Percentiles rank a stretch among this genome's conserved stretches.
Evolutionary conservation across 345 rosid genomes (phyloP).

Genomic region (Populus tremula): DNA sequence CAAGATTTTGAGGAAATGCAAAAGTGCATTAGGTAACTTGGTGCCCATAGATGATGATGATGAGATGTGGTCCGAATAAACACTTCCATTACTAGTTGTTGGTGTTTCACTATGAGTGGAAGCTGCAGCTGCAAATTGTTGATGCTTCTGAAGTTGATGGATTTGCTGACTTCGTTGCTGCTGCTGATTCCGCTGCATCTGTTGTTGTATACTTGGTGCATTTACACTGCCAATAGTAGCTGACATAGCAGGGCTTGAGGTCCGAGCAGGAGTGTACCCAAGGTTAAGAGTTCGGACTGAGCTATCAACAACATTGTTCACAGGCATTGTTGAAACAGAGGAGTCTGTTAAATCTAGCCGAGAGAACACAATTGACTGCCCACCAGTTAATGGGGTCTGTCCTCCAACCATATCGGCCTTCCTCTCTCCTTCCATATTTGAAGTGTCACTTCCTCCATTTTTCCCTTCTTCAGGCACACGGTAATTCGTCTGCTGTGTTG

Average conservation of each 20-base stretch:
- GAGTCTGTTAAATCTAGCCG: constrained; percentile 57
- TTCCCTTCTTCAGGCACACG: constrained; percentile 66
- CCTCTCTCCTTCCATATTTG: constrained; percentile 62
- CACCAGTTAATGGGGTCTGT: constrained; percentile 39
- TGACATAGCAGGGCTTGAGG: constrained; percentile 45
- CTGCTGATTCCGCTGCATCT: constrained; percentile 49
- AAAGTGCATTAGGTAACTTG: constrained; percentile 53
- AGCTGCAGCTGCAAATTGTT: constrained; percentile 57
- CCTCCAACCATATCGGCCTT: constrained; percentile 38
- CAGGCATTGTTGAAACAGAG: constrained; percentile 50
- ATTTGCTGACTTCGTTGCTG: constrained; percentile 57
- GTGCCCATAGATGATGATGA: constrained; percentile 46
- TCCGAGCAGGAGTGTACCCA: constrained; percentile 49
- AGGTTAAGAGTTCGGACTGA: constrained; percentile 60
- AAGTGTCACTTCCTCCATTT: constrained; percentile 42
- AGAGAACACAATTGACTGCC: constrained; percentile 81
- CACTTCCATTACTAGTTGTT: constrained; percentile 55
- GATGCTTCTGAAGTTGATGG: constrained; percentile 68
- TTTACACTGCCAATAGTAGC: constrained; percentile 28
- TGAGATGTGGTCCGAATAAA: constrained; percentile 57
- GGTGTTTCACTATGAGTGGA: constrained; percentile 65
- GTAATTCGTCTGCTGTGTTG: constrained; percentile 68
- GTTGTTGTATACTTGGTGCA: constrained; percentile 44
- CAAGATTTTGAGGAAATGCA: constrained; percentile 65
- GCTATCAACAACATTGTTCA: constrained; percentile 66